Conservation (phyloP, 2,329 filamentous ascomycete species). For the Exophiala aquamarina region DNA sequence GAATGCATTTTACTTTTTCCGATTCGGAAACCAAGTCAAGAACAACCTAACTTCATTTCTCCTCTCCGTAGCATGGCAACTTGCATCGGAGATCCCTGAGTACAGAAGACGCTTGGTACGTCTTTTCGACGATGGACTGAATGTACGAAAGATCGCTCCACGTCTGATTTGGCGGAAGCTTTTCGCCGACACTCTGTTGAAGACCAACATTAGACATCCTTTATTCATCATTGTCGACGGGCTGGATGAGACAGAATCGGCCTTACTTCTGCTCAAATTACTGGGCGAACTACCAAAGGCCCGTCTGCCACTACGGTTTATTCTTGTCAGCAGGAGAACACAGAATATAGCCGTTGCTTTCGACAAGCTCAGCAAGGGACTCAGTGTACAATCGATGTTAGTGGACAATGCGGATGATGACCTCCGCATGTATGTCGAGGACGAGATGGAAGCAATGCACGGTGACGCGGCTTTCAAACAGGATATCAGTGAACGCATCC, state of each 20-base stretch:
- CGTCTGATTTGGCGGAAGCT: slow-evolving; percentile 34
- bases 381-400: not conserved
- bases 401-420: slow-evolving; percentile 12
- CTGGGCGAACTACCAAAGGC: slow-evolving; percentile 27
- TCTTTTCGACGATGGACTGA: slow-evolving; percentile 27
- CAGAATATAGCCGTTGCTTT: slow-evolving; percentile 2
- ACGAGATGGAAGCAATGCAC: slow-evolving; percentile 16
- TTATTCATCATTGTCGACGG: slow-evolving; percentile 43
- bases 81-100: slow-evolving; percentile 24
- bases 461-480: slow-evolving; percentile 9
- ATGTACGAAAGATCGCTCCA: slow-evolving; percentile 30
- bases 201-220: slow-evolving; percentile 22
- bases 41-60: slow-evolving; percentile 26
- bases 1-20: slow-evolving; percentile 34
- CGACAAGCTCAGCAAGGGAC: slow-evolving; percentile 1
- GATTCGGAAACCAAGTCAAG: slow-evolving; percentile 31
- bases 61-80: slow-evolving; percentile 30
- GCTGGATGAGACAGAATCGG: slow-evolving; percentile 37
- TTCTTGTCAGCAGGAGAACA: slow-evolving; percentile 33
- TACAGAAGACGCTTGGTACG: slow-evolving; percentile 26
- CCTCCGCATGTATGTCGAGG: slow-evolving; percentile 11
- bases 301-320: slow-evolving; percentile 30
- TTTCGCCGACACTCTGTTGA: slow-evolving; percentile 34
- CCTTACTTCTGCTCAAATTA: slow-evolving; percentile 30
- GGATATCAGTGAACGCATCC: slow-evolving; percentile 2